Percentiles rank a stretch among this genome's conserved stretches.
Evolutionary conservation across 202 grass and related monocot species (phyloP).

Genomic region (Musa balbisiana): DNA sequence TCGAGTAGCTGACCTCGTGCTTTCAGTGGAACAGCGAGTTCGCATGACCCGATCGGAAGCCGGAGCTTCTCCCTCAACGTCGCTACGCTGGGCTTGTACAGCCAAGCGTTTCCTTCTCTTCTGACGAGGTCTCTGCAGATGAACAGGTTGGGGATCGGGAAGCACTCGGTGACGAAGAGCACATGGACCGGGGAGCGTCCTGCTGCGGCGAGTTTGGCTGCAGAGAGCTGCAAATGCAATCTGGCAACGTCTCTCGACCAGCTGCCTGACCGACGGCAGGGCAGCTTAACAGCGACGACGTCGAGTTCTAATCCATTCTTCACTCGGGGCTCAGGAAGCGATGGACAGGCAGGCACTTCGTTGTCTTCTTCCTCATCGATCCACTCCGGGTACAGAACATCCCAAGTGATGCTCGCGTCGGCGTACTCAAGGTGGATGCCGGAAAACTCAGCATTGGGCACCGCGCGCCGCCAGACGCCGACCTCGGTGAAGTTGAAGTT

Average conservation of each 20-base stretch:
- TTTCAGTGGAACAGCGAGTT: slow-evolving; percentile 23
- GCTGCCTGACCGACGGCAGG: slow-evolving; percentile 37
- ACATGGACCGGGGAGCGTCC: slow-evolving; percentile 47
- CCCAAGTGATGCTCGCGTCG: slow-evolving; percentile 33
- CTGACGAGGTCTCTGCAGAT: slow-evolving; percentile 61
- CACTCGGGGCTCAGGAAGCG: slow-evolving; percentile 7
- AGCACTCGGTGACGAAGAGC: slow-evolving; percentile 74
- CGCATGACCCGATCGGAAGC: slow-evolving; percentile 75
- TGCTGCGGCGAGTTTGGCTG: slow-evolving; percentile 59
- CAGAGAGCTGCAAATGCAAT: slow-evolving; percentile 40
- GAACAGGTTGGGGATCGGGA: slow-evolving; percentile 81
- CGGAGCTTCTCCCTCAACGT: slow-evolving; percentile 66
- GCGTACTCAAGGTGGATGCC: slow-evolving; percentile 49
- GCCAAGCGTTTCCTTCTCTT: slow-evolving; percentile 69
- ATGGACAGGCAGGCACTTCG: too few relatives aligned
- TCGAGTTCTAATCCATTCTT: slow-evolving; percentile 43
- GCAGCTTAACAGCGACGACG: slow-evolving; percentile 82
- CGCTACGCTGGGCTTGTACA: slow-evolving; percentile 62
- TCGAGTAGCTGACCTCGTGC: slow-evolving; percentile 48
- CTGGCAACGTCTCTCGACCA: slow-evolving; percentile 59
- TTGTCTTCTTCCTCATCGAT: too few relatives aligned
- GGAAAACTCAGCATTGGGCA: slow-evolving; percentile 57
- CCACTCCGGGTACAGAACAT: too few relatives aligned
- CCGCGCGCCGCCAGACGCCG: slow-evolving; percentile 42
- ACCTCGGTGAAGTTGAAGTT: slow-evolving; percentile 85